Base-by-base conservation (phyloP, 495 filamentous ascomycete genomes). In the Podospora anserina region DNA sequence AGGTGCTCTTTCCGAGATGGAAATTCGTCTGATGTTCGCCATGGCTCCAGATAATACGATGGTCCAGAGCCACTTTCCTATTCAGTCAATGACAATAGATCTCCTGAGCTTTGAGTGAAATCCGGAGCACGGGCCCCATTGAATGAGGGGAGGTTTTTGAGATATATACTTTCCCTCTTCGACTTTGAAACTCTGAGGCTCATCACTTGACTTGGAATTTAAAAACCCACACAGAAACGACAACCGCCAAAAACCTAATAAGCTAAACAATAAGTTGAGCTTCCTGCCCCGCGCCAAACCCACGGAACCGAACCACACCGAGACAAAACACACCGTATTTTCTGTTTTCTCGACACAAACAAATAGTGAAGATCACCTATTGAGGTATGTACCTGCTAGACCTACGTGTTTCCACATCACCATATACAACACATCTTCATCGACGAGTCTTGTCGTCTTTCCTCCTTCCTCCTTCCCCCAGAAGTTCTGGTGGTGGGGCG, bases 41-140 rank as follows among this genome's bases (percentile, higher is more conserved):
- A 34, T 30, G 23, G 16, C n/a, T 20, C 15, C 56, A 27, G 19
- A 59, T 18, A 59, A 59, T 59, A 59, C 19, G 56, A 59, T 27
- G 56, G 5, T 59, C 59, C n/a, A 61, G 26, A 61, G 59, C 16
- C 59, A 32, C 59, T 32, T 61, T 26, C 59, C 59, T n/a, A 61
- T 61, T 61, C 23, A 61, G 23, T 28, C 3, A 61, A 28, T 61
- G 59, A 6, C 30, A 26, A 49, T 49, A 49, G 39, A 49, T 49
- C 39, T 49, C 39, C 39, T 49, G 39, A 49, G 39, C 39, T 49
- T 49, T 49, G 39, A 49, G 11, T 49, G 39, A 49, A 49, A 49
- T 49, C 39, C 39, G 5, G 39, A 49, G 39, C 39, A 49, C 39
- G 39, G 39, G 39, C 39, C 39, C 9, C 39, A 49, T 49, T 11